Conservation (phyloP, 2,329 filamentous ascomycete genomes). For the Pestalotiopsis sp. region DNA sequence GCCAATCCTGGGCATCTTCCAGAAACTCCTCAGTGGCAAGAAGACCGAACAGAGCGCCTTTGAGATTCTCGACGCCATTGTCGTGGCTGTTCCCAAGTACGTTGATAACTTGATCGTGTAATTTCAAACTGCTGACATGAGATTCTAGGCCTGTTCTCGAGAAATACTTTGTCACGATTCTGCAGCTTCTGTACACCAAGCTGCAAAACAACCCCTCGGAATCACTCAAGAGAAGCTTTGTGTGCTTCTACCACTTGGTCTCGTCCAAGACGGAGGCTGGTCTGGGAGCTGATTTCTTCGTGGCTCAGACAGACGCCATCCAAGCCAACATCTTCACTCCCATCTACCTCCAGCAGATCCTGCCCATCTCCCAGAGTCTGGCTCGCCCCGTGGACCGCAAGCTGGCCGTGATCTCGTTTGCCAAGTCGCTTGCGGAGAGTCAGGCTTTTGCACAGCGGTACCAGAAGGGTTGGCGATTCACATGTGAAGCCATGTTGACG, state of each 20-base stretch:
- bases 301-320: slow-evolving; percentile 79
- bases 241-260: slow-evolving; percentile 92
- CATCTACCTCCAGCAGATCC: slow-evolving; percentile 84
- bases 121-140: not conserved
- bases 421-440: slow-evolving; percentile 88
- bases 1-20: slow-evolving; percentile 92
- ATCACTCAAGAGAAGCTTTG: slow-evolving; percentile 83
- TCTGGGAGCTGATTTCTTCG: slow-evolving; percentile 92
- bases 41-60: slow-evolving; percentile 86
- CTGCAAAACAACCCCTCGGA: slow-evolving; percentile 72
- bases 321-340: slow-evolving; percentile 80
- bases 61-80: slow-evolving; percentile 83
- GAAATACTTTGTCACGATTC: slow-evolving; percentile 76
- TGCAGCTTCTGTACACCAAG: slow-evolving; percentile 81
- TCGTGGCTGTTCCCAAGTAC: slow-evolving; percentile 73
- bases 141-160: slow-evolving; percentile 63
- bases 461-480: slow-evolving; percentile 88
- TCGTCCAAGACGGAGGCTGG: slow-evolving; percentile 77
- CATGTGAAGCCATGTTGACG: slow-evolving; percentile 86
- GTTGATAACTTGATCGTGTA: slow-evolving; percentile 34
- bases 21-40: slow-evolving; percentile 81
- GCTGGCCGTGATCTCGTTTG: slow-evolving; percentile 88
- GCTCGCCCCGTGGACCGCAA: slow-evolving; percentile 89
- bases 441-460: slow-evolving; percentile 81
- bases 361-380: slow-evolving; percentile 87